Percentiles rank a stretch among this genome's conserved stretches.
Evolutionary conservation across 768 basidiomycete genomes (phyloP).

Genomic region (Tephrocybe sp.): DNA sequence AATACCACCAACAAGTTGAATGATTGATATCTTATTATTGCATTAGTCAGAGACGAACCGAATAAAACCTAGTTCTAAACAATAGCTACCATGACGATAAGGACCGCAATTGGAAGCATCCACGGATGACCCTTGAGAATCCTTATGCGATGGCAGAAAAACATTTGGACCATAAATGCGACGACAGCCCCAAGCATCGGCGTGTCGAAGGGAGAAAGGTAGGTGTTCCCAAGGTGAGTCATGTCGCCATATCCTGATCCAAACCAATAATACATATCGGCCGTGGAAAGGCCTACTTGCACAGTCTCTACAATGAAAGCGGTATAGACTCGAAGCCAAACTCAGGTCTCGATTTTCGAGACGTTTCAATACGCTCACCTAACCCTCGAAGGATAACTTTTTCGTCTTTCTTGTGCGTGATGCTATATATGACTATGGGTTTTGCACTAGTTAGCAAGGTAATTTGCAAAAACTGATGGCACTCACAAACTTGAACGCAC

Average conservation of each 20-base stretch:
- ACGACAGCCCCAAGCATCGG: constrained; percentile 4
- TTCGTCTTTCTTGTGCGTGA: not conserved
- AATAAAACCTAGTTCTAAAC: not conserved
- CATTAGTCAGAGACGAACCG: not conserved
- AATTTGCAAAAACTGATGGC: not conserved
- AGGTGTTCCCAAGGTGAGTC: constrained; percentile 17
- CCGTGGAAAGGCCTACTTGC: constrained; percentile 26
- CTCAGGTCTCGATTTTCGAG: not conserved
- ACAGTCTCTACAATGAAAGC: constrained; percentile 24
- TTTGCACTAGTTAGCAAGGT: not conserved
- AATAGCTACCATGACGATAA: not conserved
- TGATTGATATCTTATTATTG: not conserved
- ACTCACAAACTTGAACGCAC: not conserved
- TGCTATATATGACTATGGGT: not conserved
- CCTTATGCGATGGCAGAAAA: constrained; percentile 6
- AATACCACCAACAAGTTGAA: not conserved
- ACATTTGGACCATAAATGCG: constrained; percentile 4
- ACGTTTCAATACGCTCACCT: not conserved
- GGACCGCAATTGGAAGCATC: not conserved
- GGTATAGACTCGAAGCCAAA: constrained; percentile 16
- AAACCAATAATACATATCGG: constrained; percentile 25
- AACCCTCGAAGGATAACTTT: not conserved
- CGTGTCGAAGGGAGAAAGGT: constrained; percentile 11
- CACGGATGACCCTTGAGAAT: not conserved
- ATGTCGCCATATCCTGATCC: constrained; percentile 24